These are phyloP conservation scores for Drechmeria coniospora DNA, from an alignment of 2,329 filamentous ascomycete genomes.

Conservation along the genomic window DNA sequence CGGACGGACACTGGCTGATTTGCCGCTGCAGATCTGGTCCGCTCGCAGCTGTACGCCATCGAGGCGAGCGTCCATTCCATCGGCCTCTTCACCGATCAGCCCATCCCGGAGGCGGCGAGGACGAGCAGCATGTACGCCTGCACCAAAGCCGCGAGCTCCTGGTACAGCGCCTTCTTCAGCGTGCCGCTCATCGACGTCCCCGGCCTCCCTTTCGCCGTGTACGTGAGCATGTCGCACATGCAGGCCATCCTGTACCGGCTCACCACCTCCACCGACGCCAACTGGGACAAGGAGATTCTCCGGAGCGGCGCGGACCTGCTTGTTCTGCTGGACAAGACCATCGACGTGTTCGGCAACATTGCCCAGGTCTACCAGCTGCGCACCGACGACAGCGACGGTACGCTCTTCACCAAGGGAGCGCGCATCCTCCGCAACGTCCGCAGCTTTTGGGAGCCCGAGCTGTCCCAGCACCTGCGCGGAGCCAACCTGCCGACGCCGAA, in stretches of 20 bases:
- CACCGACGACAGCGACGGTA: slow-evolving; percentile 13
- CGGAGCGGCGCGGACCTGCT: slow-evolving; percentile 20
- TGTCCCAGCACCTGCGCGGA: slow-evolving; percentile 14
- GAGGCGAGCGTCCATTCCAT: slow-evolving; percentile 18
- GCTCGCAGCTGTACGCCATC: slow-evolving; percentile 13
- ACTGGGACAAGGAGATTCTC: slow-evolving; percentile 24
- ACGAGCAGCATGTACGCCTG: slow-evolving; percentile 21
- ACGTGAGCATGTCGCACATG: slow-evolving; percentile 19
- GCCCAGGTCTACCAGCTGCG: slow-evolving; percentile 13
- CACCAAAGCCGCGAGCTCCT: slow-evolving; percentile 18
- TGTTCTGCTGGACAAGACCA: slow-evolving; percentile 17
- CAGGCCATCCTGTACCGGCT: slow-evolving; percentile 23
- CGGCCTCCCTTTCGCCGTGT: slow-evolving; percentile 17
- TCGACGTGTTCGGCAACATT: slow-evolving; percentile 15
- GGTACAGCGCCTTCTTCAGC: slow-evolving; percentile 20
- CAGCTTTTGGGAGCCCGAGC: slow-evolving; percentile 19
- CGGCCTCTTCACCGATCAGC: slow-evolving; percentile 15
- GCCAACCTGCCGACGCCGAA: slow-evolving; percentile 12
- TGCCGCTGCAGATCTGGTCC: slow-evolving; percentile 12
- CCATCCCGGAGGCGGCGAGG: slow-evolving; percentile 15
- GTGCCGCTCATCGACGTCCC: slow-evolving; percentile 14
- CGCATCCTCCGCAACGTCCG: slow-evolving; percentile 20
- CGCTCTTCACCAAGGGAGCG: slow-evolving; percentile 16
- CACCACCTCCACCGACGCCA: slow-evolving; percentile 21
- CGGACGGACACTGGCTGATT: background rate